Conservation (phyloP, 2,329 filamentous ascomycete genomes). For the Sporothrix brunneoviolacea region DNA sequence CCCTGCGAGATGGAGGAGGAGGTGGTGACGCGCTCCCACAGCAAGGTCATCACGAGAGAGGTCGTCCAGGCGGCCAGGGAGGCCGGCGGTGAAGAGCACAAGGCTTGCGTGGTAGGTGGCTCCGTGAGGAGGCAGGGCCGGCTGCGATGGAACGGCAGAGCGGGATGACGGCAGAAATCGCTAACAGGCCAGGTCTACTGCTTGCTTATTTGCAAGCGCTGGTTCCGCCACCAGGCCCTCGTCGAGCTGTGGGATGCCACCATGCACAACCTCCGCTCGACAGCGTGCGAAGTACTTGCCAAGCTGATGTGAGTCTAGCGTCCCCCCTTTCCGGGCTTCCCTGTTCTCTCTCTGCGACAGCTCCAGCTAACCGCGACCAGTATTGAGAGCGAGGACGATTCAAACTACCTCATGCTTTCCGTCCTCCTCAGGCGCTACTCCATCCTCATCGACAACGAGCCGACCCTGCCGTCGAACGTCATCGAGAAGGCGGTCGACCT, state of each 20-base stretch:
- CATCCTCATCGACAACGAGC: conserved; percentile 62
- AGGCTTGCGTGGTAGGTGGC: conserved; percentile 59
- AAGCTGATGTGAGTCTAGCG: conserved; percentile 53
- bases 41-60: conserved; percentile 70
- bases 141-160: too few species aligned
- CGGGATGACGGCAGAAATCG: neutral
- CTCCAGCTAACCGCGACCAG: conserved; percentile 30
- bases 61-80: conserved; percentile 76
- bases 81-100: conserved; percentile 69
- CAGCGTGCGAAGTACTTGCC: conserved; percentile 85
- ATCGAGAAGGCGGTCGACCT: conserved; percentile 91
- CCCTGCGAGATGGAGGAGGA: conserved; percentile 81
- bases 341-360: neutral
- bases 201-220: conserved; percentile 62
- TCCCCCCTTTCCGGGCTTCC: neutral
- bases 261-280: conserved; percentile 69
- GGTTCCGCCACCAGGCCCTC: conserved; percentile 72
- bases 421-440: conserved; percentile 86
- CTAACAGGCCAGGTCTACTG: conserved; percentile 52
- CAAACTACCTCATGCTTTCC: conserved; percentile 69
- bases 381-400: conserved; percentile 80
- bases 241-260: conserved; percentile 90
- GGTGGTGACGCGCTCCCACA: conserved; percentile 72
- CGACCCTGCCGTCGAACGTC: conserved; percentile 74
- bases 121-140: neutral